Evolutionary conservation across 1,284 basidiomycete genomes (phyloP).

Genomic region (Ceratobasidium sp.): DNA sequence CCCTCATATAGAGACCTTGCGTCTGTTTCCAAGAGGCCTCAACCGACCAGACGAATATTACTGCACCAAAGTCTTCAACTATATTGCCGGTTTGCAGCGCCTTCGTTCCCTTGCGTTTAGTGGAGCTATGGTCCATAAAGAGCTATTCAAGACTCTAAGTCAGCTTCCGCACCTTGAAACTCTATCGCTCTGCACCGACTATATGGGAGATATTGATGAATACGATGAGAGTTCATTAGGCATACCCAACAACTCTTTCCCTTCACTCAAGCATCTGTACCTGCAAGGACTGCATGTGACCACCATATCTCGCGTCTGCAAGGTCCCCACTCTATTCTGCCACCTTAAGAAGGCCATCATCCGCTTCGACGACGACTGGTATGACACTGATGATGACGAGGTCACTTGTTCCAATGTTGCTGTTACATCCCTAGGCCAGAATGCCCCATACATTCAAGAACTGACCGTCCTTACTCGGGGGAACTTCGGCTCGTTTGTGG

Average conservation of each 20-base stretch:
- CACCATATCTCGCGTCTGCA: neutral
- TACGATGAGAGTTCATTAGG: too few species aligned
- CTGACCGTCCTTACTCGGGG: neutral
- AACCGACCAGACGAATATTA: too few species aligned
- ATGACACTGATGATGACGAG: too few species aligned
- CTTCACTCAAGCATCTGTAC: neutral
- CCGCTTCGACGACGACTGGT: neutral
- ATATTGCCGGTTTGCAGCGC: neutral
- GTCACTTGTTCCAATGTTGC: too few species aligned
- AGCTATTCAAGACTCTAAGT: neutral
- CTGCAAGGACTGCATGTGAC: neutral
- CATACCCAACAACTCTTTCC: neutral
- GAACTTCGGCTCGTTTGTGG: neutral
- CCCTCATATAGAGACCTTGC: neutral
- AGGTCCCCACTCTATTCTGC: neutral
- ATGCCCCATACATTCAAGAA: neutral
- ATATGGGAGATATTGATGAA: too few species aligned
- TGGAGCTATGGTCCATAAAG: neutral
- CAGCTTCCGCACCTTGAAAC: constrained; percentile 4
- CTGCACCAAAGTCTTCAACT: neutral
- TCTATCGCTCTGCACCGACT: neutral
- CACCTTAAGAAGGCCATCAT: neutral
- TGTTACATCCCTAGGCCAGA: neutral
- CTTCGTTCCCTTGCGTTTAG: neutral
- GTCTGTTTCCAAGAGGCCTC: neutral